phyloP scores from a whole-genome alignment of 305 asterid species.

The Solanum aculeatissimum region DNA sequence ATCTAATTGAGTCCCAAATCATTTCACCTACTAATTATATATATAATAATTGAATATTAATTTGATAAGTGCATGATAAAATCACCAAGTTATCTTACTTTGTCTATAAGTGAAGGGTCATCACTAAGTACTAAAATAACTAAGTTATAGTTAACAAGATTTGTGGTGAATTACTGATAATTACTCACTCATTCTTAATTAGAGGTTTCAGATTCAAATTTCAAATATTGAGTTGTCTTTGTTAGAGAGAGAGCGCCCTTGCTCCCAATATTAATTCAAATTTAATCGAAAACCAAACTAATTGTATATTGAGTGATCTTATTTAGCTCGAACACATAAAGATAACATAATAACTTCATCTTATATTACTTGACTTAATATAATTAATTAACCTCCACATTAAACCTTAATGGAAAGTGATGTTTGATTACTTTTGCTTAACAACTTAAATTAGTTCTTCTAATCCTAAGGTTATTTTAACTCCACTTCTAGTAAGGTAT shows the following conservation, averaged over 20 bases:
- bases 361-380: not conserved
- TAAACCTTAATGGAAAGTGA: not conserved
- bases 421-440: not conserved
- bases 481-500: not conserved
- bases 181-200: accelerated
- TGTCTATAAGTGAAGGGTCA: not conserved
- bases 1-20: too few species aligned
- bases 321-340: not conserved
- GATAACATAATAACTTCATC: not conserved
- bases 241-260: too few species aligned
- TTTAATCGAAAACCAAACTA: not conserved
- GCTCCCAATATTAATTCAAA: accelerated
- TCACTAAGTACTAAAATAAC: not conserved
- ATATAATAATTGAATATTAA: not conserved
- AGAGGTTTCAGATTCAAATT: too few species aligned
- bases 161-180: too few species aligned
- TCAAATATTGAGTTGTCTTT: too few species aligned
- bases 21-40: not conserved
- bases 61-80: not conserved
- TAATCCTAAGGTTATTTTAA: not conserved
- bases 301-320: not conserved
- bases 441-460: not conserved
- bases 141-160: too few species aligned
- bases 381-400: not conserved
- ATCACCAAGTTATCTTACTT: not conserved